Evolutionary conservation across 768 basidiomycete species (phyloP), one percentile per base, ranked within the genome.

Genomic region (Trametes cingulata): DNA sequence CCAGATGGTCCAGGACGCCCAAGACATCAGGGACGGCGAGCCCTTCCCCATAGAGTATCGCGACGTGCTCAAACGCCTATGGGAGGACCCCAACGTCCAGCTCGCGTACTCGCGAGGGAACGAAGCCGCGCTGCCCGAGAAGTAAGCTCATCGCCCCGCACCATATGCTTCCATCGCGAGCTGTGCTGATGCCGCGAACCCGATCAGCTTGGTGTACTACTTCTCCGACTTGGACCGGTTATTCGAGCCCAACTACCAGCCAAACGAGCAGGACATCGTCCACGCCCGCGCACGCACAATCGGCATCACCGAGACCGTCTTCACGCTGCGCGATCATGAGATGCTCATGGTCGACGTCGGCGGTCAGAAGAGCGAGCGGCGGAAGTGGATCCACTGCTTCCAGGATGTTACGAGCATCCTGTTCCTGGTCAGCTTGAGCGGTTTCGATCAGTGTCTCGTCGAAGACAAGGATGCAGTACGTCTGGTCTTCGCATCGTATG

Each of bases 371-470:
- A 92, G 88, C 72, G 94, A 95, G 72, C 77, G 94, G 61, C 80
- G 92, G 73, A 95, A 95, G 73, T 95, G 93, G 93, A 94, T 94
- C 67, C 93, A 94, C 68, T 93, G 91, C 71, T 95, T 95, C 77
- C 92, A 95, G 76, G 91, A 95, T 69, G 94, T 96, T 52, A 95
- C 93, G 3, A 90, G 90, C 63, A 95, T 98, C 53, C 74, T 97
- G 51, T 98, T 98, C 76, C 72, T 96, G 65, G 93, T 94, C 66
- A 91, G 91, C 67, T 75, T 97, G 67, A 93, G 90, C 67, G 95
- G 95, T 56, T 98, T 95, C 72, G 94, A 97, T 71, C 91, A 95
- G 69, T 95, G 93, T 75, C 77, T 97, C 41, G 90, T 95, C 36
- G 95, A 96, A 72, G 95, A 97, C 68, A 86, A 85, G 74, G 91